Evolutionary conservation across 441 rosid species (phyloP).

Genomic region (Corymbia calophylla): DNA sequence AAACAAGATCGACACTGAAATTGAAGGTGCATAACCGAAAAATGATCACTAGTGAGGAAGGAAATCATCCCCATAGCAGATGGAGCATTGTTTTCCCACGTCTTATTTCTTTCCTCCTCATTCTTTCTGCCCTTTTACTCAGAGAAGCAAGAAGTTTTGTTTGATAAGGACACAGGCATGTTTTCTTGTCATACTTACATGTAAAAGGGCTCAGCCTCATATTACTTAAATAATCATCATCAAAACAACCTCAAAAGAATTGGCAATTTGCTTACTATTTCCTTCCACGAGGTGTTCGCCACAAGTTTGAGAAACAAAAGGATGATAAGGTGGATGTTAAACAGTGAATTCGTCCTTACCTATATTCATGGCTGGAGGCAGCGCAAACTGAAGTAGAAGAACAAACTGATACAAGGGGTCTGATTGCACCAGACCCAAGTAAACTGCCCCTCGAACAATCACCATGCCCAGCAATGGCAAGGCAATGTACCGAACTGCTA

Average conservation of each 20-base stretch:
- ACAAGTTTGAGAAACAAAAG: not conserved
- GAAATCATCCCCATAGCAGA: not conserved
- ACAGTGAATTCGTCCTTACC: constrained; percentile 17
- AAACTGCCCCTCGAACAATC: constrained; percentile 25
- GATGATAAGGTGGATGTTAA: not conserved
- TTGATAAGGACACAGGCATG: not conserved
- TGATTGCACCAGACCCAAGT: constrained; percentile 36
- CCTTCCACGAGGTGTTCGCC: not conserved
- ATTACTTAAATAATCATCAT: not conserved
- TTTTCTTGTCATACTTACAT: not conserved
- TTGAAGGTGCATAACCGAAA: not conserved
- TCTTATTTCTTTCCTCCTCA: not conserved
- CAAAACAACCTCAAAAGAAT: not conserved
- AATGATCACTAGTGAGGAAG: not conserved
- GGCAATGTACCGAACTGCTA: constrained; percentile 19
- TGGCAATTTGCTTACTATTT: not conserved
- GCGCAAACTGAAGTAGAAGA: constrained; percentile 59
- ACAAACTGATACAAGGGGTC: constrained; percentile 58
- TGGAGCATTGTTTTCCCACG: not conserved
- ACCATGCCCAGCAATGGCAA: constrained; percentile 26
- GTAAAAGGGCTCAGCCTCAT: not conserved
- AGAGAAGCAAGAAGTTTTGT: not conserved
- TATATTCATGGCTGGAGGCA: constrained; percentile 72
- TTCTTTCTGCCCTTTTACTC: not conserved
- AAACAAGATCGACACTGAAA: not conserved